Evolutionary conservation across 164 flowering plant genomes (phyloP).

Genomic region (Malania oleifera): DNA sequence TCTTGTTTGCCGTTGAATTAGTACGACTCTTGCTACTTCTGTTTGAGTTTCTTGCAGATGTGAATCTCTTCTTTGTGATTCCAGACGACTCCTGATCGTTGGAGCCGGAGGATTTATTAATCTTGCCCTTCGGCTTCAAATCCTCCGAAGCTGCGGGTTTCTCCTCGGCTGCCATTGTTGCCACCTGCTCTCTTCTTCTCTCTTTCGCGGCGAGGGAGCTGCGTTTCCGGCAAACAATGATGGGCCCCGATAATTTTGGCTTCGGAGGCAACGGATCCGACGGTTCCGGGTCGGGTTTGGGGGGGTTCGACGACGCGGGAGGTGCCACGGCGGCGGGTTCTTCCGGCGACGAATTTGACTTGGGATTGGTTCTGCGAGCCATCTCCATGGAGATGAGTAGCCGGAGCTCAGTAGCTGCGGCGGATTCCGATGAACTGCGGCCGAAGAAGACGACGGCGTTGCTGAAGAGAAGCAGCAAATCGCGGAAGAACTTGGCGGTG

Average conservation of each 20-base stretch:
- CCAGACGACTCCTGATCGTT: neutral
- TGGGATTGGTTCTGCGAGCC: neutral
- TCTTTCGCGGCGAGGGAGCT: constrained; percentile 17
- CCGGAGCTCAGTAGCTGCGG: constrained; percentile 8
- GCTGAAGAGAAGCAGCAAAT: constrained; percentile 14
- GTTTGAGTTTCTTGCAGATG: neutral
- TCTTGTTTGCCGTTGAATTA: neutral
- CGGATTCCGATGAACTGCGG: constrained; percentile 4
- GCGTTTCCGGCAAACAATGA: constrained; percentile 18
- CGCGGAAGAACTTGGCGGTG: constrained; percentile 8
- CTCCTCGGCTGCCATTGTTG: no score
- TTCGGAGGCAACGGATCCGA: constrained; percentile 5
- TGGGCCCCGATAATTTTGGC: constrained; percentile 5
- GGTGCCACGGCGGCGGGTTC: no score
- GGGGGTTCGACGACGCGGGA: no score
- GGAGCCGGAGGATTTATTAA: no score
- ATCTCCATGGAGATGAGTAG: constrained; percentile 2
- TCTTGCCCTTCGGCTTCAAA: no score
- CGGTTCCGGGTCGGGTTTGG: constrained; percentile 2
- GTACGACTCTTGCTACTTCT: neutral
- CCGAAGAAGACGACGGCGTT: constrained; percentile 9
- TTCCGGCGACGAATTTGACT: neutral
- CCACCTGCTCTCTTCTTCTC: constrained; percentile 1
- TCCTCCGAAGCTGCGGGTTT: no score
- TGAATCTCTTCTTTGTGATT: neutral